Base-by-base conservation (phyloP, 164 flowering plant species). In the Tetrastigma voinierianum region DNA sequence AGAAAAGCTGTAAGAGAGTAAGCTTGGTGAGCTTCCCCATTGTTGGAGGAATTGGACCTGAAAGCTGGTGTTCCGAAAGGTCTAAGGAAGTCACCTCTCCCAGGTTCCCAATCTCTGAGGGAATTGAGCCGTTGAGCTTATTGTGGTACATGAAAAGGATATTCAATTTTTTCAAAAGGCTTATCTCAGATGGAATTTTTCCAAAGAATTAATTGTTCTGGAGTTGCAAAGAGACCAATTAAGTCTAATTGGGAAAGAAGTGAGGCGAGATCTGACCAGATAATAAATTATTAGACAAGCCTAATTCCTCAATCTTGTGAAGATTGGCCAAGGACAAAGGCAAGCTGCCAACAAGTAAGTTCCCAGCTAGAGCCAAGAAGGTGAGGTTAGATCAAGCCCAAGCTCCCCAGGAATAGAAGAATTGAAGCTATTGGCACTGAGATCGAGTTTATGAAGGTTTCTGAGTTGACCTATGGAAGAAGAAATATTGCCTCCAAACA, bases 321-420 rank as follows among this genome's bases (percentile, higher is more conserved):
- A 86, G 70, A 61, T 77, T 79, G 10, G 82, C 66, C 45, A 84
- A 48, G 13, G 90, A 81, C 32, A 56, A 17, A 67, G 90, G 90
- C 67, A 86, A 52, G 2, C n/a, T 49, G 11, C 86, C 88, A 12
- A 66, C 23, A 32, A 86, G 72, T 0, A 60, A 61, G 70, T 86
- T 86, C 12, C 0, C 17, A 18, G 85, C 81, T 13, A 86, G 75
- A 59, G 81, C 78, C 62, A 84, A 70, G 72, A 25, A 73, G 45
- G 79, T 71, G 68, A 86, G 81, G 47, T 86, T 79, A 2, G 77
- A 67, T 56, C 83, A 81, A 11, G 54, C 16, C 90, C 86, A 51
- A 86, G 80, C 79, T 81, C 85, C 49, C 78, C 55, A 59, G 90
- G 88, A 61, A 86, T 77, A 9, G 82, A 45, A 4, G 84, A 81